phyloP scores from a whole-genome alignment of 1,139 yeast species.

The Diutina sp. region DNA sequence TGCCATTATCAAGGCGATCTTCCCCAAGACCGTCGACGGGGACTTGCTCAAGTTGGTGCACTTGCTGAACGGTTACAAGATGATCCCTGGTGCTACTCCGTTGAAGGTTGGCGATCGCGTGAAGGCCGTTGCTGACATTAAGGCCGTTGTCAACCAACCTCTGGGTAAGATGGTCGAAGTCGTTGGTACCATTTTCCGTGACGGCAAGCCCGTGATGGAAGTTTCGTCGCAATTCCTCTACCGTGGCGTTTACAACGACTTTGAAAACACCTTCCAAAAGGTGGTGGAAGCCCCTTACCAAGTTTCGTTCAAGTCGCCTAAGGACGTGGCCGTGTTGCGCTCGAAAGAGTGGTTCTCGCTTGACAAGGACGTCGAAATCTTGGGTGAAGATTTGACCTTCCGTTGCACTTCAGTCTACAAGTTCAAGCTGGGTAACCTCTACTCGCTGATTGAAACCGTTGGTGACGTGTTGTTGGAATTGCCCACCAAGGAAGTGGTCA shows the following conservation, averaged over 20 bases:
- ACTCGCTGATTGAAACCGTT: constrained; percentile 66
- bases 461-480: constrained; percentile 84
- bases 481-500: constrained; percentile 83
- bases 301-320: constrained; percentile 56
- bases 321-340: constrained; percentile 85
- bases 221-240: constrained; percentile 92
- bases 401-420: constrained; percentile 79
- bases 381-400: constrained; percentile 75
- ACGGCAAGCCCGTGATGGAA: constrained; percentile 71
- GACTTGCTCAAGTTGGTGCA: constrained; percentile 90
- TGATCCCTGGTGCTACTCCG: constrained; percentile 88
- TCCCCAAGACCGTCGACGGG: constrained; percentile 95
- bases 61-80: constrained; percentile 85
- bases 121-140: constrained; percentile 69
- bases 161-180: constrained; percentile 96
- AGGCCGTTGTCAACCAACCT: constrained; percentile 80
- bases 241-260: constrained; percentile 85
- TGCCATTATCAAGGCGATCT: constrained; percentile 91
- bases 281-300: constrained; percentile 80
- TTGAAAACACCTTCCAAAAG: constrained; percentile 85
- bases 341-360: constrained; percentile 98
- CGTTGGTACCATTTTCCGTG: constrained; percentile 71
- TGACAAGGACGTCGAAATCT: constrained; percentile 56
- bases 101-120: constrained; percentile 83
- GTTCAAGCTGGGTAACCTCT: constrained; percentile 65